A percentile compares a stretch with the other conserved stretches of the same genome.
Evolutionary conservation across 805 yeast species (phyloP).

Genomic region (Schwanniomyces sp.): DNA sequence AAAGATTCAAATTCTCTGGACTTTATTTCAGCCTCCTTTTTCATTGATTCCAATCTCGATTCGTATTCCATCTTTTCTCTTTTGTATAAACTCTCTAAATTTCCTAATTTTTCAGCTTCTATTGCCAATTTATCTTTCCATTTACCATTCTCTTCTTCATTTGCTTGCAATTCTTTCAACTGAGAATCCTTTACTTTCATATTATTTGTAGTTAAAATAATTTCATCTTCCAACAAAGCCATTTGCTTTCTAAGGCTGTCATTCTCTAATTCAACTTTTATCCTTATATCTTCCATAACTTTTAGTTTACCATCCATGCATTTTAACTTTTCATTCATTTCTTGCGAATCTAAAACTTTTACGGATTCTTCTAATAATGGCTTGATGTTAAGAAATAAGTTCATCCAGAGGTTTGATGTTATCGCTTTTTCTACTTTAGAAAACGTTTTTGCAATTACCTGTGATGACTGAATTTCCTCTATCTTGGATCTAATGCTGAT

Average conservation of each 20-base stretch:
- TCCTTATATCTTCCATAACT: conserved; percentile 32
- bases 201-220: conserved; percentile 21
- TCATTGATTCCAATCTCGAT: background rate
- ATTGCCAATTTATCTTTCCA: conserved; percentile 29
- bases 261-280: conserved; percentile 32
- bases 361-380: conserved; percentile 71
- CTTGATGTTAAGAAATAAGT: conserved; percentile 63
- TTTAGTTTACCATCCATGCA: conserved; percentile 45
- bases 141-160: conserved; percentile 28
- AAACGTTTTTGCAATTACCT: conserved; percentile 64
- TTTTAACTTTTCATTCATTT: conserved; percentile 56
- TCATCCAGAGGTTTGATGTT: conserved; percentile 72
- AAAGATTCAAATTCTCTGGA: conserved; percentile 7
- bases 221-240: conserved; percentile 31
- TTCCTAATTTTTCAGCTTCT: conserved; percentile 13
- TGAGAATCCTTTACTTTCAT: conserved; percentile 49
- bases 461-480: conserved; percentile 67
- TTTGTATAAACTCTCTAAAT: conserved; percentile 10
- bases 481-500: conserved; percentile 45
- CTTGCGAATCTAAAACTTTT: conserved; percentile 57
- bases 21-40: background rate
- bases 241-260: conserved; percentile 39
- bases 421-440: conserved; percentile 47
- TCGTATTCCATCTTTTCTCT: background rate
- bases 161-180: conserved; percentile 27